Evolutionary conservation across 2,329 filamentous ascomycete species (phyloP).

Genomic region (Meredithiella fracta): DNA sequence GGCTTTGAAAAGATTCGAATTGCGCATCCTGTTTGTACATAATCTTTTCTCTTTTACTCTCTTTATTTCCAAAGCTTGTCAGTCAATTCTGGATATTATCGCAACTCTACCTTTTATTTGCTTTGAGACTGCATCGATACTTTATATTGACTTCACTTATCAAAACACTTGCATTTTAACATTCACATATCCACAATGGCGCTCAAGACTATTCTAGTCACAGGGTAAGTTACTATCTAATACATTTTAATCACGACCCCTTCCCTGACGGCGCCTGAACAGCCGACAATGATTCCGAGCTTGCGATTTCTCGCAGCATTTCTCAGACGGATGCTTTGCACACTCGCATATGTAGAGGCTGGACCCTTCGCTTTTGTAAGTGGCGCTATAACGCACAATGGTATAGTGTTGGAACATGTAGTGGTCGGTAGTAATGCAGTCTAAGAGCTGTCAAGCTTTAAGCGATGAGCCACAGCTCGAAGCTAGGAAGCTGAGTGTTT

Average conservation of each 20-base stretch:
- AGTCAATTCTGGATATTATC: background rate
- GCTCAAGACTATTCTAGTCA: constrained; percentile 76
- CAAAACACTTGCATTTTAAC: background rate
- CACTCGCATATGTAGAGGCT: no score
- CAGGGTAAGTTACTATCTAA: constrained; percentile 48
- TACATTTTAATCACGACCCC: background rate
- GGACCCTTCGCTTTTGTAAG: no score
- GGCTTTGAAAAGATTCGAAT: background rate
- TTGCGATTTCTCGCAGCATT: no score
- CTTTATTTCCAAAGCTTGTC: constrained; percentile 12
- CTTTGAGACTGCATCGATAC: background rate
- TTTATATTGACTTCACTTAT: background rate
- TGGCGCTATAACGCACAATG: no score
- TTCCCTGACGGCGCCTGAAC: background rate
- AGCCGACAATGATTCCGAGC: background rate
- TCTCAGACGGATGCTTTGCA: no score
- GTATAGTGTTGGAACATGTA: no score
- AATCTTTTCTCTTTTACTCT: constrained; percentile 14
- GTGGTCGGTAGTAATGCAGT: no score
- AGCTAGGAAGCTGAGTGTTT: no score
- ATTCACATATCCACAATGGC: constrained; percentile 38
- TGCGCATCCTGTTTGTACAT: background rate
- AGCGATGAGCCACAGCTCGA: no score
- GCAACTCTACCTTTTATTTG: background rate
- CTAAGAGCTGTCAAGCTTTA: no score